Base-by-base conservation (phyloP, 2,329 filamentous ascomycete genomes). In the Phyllachora maydis region DNA sequence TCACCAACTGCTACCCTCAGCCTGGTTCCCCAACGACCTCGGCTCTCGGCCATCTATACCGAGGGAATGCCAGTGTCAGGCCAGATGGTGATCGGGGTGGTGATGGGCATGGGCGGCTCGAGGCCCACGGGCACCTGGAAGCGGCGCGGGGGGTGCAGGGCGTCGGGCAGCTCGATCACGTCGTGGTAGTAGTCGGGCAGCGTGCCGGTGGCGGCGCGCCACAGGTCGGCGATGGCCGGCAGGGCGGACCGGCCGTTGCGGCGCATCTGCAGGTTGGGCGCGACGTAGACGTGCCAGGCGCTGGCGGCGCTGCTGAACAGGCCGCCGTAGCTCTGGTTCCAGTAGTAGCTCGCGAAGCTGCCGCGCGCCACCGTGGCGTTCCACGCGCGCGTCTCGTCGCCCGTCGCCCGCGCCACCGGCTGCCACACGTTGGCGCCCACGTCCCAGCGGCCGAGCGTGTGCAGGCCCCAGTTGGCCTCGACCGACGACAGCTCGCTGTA, bases 361-460 rank as follows among this genome's bases (percentile, higher is more conserved):
- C n/a, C n/a, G n/a, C n/a, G n/a, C 19, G 14, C 17, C 19, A 7
- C 11, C 13, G 14, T 11, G 14, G 16, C 22, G 6, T 11, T 19
- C 20, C 20, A 22, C 8, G 20, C 12, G 20, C 20, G 20, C 12
- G 15, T 21, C 26, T n/a, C n/a, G 39, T 74, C 68, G 25, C 65
- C 62, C 0, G 69, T 75, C 46, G 58, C 50, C 5, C 59, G 43
- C 9, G 65, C 68, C 3, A 77, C 67, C 12, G 64, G 27, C 14
- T 56, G 36, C 42, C 66, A 70, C n/a, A 78, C 61, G 39, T 78
- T 78, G 38, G 72, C 72, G 23, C 68, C 69, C 10, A 71, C 69
- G 36, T 79, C 73, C 55, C 61, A 77, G 28, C 73, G 66, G 8
- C 72, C 73, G 3, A 79, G 65, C 0, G 68, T 73, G 30, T 64